These are phyloP conservation scores for Vitis rotundifolia DNA, from an alignment of 164 flowering plant species.

Conservation along the genomic window DNA sequence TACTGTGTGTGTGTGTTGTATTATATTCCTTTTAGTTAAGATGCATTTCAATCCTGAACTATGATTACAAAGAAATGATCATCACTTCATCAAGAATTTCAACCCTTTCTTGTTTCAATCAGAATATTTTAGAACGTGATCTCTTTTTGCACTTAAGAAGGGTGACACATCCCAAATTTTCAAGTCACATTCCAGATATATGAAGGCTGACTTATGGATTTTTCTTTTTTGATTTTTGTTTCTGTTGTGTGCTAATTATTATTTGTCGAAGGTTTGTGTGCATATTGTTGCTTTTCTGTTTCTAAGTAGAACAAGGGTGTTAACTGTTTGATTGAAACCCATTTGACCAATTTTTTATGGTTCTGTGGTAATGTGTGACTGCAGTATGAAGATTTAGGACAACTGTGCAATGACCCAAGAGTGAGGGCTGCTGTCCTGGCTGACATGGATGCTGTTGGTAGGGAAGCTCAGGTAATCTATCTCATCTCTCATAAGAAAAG, in stretches of 20 bases:
- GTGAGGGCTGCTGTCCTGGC: slow-evolving; percentile 79
- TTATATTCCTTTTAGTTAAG: neutral
- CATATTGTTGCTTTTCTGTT: too few relatives aligned
- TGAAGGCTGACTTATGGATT: too few relatives aligned
- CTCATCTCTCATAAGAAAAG: neutral
- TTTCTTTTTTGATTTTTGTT: too few relatives aligned
- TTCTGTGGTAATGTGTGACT: slow-evolving; percentile 6
- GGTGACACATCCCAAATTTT: neutral
- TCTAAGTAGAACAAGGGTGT: too few relatives aligned
- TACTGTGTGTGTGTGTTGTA: too few relatives aligned
- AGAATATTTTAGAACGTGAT: neutral
- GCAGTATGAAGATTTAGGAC: slow-evolving; percentile 65
- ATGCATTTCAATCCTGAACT: neutral
- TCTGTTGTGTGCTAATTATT: too few relatives aligned
- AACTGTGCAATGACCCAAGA: slow-evolving; percentile 74
- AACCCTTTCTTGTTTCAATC: neutral
- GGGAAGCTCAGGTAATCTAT: slow-evolving; percentile 74
- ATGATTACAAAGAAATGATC: neutral
- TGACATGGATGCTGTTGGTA: slow-evolving; percentile 83
- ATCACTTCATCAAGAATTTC: neutral
- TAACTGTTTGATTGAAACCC: neutral
- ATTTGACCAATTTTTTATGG: neutral
- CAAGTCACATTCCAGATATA: too few relatives aligned
- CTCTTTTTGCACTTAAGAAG: neutral
- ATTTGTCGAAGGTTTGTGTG: too few relatives aligned